Base-by-base conservation (phyloP, 345 rosid genomes). In the Acer yangbiense region DNA sequence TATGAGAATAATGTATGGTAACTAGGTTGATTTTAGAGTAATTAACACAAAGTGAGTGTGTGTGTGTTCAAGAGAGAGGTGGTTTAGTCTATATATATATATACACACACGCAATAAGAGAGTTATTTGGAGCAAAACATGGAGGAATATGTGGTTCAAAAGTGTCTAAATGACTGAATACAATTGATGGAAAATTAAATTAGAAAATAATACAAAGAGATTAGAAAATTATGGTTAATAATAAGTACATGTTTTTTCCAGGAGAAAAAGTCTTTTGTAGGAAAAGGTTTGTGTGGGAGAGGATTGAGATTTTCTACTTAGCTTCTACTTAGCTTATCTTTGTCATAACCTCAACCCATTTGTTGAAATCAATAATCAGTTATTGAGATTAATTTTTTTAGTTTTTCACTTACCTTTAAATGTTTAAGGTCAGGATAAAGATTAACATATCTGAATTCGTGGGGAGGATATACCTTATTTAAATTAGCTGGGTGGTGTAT, bases 41-140 rank as follows among this genome's bases (percentile, higher is more conserved):
- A 13, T 50, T 13, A 12, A 50, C 55, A 13, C 5, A 50, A 50
- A 32, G 6, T 32, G 6, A 35, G 39, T 35, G 39, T 50, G 25
- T 18, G 25, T 21, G 8, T 60, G 3, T n/a, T 60, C 55, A 50
- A 2, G 14, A 50, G 14, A n/a, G 27, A 20, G 65, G 68, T 64
- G 32, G 35, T 13, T 64, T 29, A 3, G 68, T 29, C 1, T 39
- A 67, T 67, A 16, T 39, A 67, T 46, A 44, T 29, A 6, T 39
- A 67, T 39, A 5, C 18, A 67, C 11, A 44, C 23, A n/a, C 6
- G 9, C 29, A 2, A 10, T 8, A 16, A 32, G 18, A 6, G 41
- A 13, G 14, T 69, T 57, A 58, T n/a, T 44, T 41, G 9, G 72
- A 69, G 72, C 21, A 69, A 69, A 69, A 14, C 17, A 69, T 69